Evolutionary conservation across 1,139 yeast genomes (phyloP), one percentile per base, ranked within the genome.

Genomic region (Tardiomyces digboiensis): DNA sequence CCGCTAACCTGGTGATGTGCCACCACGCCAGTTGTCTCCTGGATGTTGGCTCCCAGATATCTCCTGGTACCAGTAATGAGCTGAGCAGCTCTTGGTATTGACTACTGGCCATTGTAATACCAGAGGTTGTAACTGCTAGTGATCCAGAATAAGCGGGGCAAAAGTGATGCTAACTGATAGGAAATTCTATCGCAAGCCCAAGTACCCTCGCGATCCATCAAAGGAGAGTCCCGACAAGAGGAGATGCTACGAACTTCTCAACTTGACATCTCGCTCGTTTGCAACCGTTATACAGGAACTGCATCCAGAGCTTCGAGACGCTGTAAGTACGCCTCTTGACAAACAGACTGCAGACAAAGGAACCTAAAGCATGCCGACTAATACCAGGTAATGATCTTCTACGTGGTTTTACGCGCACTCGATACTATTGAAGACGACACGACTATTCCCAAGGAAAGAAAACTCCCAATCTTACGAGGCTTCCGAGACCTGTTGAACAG

Each of bases 381-480:
- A n/a, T n/a, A n/a, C n/a, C n/a, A n/a, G 42, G 50, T 66, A 43
- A 80, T 80, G 88, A 51, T 91, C 6, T 91, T 93, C 65, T 91
- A 91, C 64, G 67, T 91, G 49, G 75, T 88, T 22, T 70, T 91
- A 53, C 75, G 99, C 50, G 98, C 95, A 0, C 75, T 93, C 57
- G 99, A 93, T 61, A 93, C 99, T 1, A 75, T 93, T 47, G 99
- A 93, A 64, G 99, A 93, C 64, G 99, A 93, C 60, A 91, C 89
- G 94, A 75, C 91, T 8, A 67, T 93, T 46, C 80, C 78, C 47
- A 79, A 86, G 7, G 72, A 72, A 19, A 58, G 76, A 48, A 91
- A 91, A 65, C 70, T 88, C 21, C 89, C 94, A 1, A 61, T 89
- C 47, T 72, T 93, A 53, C 75, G 93, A 50, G 56, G 62, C 2